These are phyloP conservation scores for Kwoniella europaea DNA, from an alignment of 768 basidiomycete genomes.

Conservation along the genomic window DNA sequence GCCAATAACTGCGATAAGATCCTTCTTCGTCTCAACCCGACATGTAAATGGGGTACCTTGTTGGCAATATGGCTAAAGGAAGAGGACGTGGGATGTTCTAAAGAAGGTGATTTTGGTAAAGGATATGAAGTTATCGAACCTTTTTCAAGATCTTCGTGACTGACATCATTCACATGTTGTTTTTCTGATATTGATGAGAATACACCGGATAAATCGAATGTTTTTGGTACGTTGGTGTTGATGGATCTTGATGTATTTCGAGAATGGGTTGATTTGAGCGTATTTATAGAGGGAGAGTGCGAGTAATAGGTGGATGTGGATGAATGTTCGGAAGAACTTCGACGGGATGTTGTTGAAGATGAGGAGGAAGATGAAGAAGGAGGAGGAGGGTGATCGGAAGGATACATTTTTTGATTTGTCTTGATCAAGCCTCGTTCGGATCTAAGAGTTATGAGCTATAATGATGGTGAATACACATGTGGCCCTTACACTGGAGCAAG, in stretches of 20 bases:
- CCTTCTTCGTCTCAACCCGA: conserved; percentile 21
- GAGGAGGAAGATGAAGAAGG: conserved; percentile 6
- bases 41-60: conserved; percentile 18
- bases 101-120: conserved; percentile 2
- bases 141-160: background rate
- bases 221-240: background rate
- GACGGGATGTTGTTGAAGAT: background rate
- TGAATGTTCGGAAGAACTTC: conserved; percentile 13
- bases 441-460: too few species aligned
- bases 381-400: background rate
- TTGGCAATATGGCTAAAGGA: background rate
- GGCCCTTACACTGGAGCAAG: too few species aligned
- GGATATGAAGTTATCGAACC: background rate
- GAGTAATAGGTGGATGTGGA: background rate
- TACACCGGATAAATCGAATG: background rate
- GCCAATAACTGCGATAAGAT: conserved; percentile 14
- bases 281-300: background rate
- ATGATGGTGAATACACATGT: too few species aligned
- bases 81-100: background rate
- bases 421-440: too few species aligned
- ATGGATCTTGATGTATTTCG: conserved; percentile 2
- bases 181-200: background rate
- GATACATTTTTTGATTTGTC: background rate
- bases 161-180: background rate
- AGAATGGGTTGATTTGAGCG: conserved; percentile 9